These are phyloP conservation scores for Crepidotus variabilis DNA, from an alignment of 768 basidiomycete species.

Conservation along the genomic window DNA sequence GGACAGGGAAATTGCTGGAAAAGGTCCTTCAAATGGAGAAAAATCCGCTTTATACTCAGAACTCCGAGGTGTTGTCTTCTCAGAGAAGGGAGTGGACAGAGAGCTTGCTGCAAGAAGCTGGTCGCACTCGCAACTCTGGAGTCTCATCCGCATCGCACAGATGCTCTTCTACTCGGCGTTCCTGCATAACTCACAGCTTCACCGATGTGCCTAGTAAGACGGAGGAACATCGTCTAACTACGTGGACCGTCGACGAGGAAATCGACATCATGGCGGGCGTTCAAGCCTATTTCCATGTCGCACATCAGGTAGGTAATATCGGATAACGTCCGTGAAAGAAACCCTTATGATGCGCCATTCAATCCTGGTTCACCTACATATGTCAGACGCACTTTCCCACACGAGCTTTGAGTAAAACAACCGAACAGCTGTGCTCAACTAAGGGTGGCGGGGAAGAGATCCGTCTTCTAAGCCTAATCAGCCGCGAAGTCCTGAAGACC, in stretches of 20 bases:
- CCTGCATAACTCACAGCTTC: neutral
- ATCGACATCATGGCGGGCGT: constrained; percentile 51
- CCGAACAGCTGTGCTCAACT: too few species aligned
- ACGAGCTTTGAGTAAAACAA: too few species aligned
- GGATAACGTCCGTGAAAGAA: too few species aligned
- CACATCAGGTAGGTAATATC: constrained; percentile 45
- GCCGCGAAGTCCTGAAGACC: too few species aligned
- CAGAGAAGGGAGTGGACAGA: constrained; percentile 19
- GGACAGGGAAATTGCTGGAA: constrained; percentile 21
- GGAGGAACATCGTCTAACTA: neutral
- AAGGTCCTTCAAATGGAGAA: constrained; percentile 35
- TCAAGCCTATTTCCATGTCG: constrained; percentile 51
- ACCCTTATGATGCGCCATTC: too few species aligned
- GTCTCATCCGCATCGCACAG: neutral
- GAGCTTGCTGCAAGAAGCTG: neutral
- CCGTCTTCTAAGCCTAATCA: too few species aligned
- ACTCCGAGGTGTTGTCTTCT: constrained; percentile 13
- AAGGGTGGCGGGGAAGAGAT: too few species aligned
- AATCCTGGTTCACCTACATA: too few species aligned
- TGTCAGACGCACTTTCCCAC: too few species aligned
- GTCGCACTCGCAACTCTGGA: neutral
- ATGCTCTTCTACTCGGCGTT: neutral
- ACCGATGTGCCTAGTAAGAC: neutral
- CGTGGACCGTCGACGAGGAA: constrained; percentile 32
- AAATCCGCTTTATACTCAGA: constrained; percentile 33